Percentiles rank a stretch among this genome's conserved stretches.
Evolutionary conservation across 2,329 filamentous ascomycete species (phyloP).

Genomic region (Cladosporium sp.): DNA sequence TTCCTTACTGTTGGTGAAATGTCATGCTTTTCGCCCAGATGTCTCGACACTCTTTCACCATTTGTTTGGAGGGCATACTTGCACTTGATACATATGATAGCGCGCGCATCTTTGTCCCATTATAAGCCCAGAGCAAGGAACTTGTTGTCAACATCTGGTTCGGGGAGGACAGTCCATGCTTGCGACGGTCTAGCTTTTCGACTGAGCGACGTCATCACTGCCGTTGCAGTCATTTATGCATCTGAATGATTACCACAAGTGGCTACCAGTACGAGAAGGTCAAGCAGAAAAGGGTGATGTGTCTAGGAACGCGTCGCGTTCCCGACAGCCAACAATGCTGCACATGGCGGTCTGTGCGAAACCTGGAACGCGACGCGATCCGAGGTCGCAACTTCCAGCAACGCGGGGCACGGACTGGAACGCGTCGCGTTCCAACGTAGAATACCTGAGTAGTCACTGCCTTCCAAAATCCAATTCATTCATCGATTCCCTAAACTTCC

Average conservation of each 20-base stretch:
- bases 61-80: conserved; percentile 10
- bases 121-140: conserved; percentile 10
- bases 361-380: conserved; percentile 12
- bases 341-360: background rate
- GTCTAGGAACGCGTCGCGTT: background rate
- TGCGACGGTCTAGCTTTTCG: background rate
- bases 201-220: conserved; percentile 1
- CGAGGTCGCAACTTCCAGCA: background rate
- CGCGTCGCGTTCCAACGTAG: too few relatives aligned
- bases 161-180: conserved; percentile 9
- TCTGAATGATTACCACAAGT: background rate
- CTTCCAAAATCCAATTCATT: too few relatives aligned
- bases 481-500: too few relatives aligned
- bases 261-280: background rate
- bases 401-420: background rate
- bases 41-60: conserved; percentile 12
- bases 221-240: background rate
- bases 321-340: background rate
- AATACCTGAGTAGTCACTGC: too few relatives aligned
- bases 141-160: conserved; percentile 11
- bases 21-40: conserved; percentile 12
- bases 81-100: conserved; percentile 13
- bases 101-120: conserved; percentile 10
- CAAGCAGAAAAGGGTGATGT: background rate
- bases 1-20: background rate